Evolutionary conservation across 176 grass and related monocot species (phyloP).

Genomic region (Oryza rufipogon): DNA sequence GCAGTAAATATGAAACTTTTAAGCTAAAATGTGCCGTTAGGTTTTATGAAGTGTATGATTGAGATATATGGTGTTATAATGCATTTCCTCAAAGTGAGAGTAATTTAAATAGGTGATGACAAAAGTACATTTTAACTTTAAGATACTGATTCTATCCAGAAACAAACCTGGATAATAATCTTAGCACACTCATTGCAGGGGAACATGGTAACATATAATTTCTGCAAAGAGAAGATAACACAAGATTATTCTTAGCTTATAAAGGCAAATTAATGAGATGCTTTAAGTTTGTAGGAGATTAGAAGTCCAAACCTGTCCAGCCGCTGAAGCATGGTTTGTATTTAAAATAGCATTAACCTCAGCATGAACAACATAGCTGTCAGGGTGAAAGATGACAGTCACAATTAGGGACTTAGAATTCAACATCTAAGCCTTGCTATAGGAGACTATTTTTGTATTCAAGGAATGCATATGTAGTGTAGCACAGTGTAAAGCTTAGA

Average conservation of each 20-base stretch:
- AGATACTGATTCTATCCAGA: neutral
- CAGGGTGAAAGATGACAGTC: constrained; percentile 30
- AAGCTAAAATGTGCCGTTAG: constrained; percentile 15
- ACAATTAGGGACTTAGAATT: neutral
- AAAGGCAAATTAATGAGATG: constrained; percentile 1
- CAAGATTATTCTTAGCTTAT: neutral
- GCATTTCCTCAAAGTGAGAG: neutral
- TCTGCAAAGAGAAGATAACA: constrained; percentile 60
- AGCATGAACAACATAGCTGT: constrained; percentile 96
- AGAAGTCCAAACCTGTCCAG: constrained; percentile 73
- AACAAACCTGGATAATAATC: constrained; percentile 93
- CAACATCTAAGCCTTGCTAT: constrained; percentile 21
- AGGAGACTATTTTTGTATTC: neutral
- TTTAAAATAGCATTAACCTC: constrained; percentile 99
- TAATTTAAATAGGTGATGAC: neutral
- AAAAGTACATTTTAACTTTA: constrained; percentile 7
- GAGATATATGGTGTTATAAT: constrained; percentile 26
- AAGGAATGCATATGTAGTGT: neutral
- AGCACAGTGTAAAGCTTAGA: neutral
- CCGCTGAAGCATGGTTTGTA: constrained; percentile 95
- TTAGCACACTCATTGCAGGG: constrained; percentile 99
- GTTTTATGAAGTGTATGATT: neutral
- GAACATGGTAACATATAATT: constrained; percentile 97
- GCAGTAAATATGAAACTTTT: neutral
- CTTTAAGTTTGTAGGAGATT: constrained; percentile 1